These are phyloP conservation scores for Rhodotorula graminis DNA, from an alignment of 768 basidiomycete genomes.

Conservation along the genomic window DNA sequence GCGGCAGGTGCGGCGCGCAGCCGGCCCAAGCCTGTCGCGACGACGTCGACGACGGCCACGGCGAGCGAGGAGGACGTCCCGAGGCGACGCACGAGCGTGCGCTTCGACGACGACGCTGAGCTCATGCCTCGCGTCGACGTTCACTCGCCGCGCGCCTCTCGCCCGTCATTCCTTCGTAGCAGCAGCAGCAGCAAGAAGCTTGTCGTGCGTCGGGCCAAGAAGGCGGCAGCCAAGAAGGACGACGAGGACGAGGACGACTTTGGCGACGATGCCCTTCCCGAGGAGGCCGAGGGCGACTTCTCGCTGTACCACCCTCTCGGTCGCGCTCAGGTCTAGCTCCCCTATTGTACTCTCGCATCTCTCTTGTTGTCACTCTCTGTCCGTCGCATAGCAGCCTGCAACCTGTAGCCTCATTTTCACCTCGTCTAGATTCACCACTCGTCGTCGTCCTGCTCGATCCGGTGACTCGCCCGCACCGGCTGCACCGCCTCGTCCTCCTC, in stretches of 20 bases:
- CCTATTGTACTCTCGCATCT: neutral
- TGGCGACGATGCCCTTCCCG: neutral
- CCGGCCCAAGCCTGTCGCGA: neutral
- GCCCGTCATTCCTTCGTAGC: no score
- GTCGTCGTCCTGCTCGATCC: neutral
- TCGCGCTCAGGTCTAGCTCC: neutral
- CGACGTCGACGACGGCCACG: neutral
- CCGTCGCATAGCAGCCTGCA: neutral
- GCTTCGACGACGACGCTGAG: constrained; percentile 5
- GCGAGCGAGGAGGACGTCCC: neutral
- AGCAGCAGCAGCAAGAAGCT: no score
- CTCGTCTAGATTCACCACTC: constrained; percentile 6
- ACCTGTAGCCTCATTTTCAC: neutral
- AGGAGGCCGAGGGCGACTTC: neutral
- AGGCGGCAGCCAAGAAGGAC: neutral
- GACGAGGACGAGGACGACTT: neutral
- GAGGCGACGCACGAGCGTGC: neutral
- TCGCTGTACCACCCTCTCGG: neutral
- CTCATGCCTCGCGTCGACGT: neutral
- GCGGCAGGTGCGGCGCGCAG: neutral
- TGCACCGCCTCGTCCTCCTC: constrained; percentile 44
- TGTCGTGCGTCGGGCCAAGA: no score
- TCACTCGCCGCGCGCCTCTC: neutral
- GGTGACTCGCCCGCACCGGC: neutral
- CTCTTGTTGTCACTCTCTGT: neutral